phyloP scores from a whole-genome alignment of 257 asterid species.

The Fraxinus pennsylvanica region DNA sequence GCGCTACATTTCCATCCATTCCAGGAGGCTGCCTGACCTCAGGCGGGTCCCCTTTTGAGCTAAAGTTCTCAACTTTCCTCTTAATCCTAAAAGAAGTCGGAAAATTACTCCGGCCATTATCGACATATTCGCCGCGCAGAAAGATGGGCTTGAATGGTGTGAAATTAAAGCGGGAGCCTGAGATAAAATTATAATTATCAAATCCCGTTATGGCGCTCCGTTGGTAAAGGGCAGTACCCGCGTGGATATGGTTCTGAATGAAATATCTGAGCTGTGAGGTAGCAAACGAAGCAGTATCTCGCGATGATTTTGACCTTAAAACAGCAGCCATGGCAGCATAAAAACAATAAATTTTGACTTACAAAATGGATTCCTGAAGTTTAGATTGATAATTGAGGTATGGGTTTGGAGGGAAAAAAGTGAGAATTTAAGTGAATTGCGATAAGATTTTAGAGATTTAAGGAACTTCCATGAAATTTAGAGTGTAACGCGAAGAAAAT shows the following conservation, averaged over 20 bases:
- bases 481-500: neutral
- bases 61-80: constrained; percentile 37
- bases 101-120: constrained; percentile 29
- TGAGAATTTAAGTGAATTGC: constrained; percentile 2
- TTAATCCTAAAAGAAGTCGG: constrained; percentile 32
- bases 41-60: constrained; percentile 90
- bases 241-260: constrained; percentile 55
- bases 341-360: constrained; percentile 5
- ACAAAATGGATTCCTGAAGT: constrained; percentile 16
- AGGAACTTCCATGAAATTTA: neutral
- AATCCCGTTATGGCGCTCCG: constrained; percentile 45
- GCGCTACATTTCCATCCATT: constrained; percentile 64
- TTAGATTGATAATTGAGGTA: neutral
- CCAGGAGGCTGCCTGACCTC: constrained; percentile 98
- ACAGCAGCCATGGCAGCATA: constrained; percentile 72
- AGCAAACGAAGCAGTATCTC: constrained; percentile 60
- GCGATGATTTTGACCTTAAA: constrained; percentile 76
- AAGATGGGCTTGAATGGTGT: constrained; percentile 56
- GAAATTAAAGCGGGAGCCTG: constrained; percentile 47
- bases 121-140: constrained; percentile 45
- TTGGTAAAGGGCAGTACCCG: constrained; percentile 48
- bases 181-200: constrained; percentile 35
- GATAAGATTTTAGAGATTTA: constrained; percentile 20
- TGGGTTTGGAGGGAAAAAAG: neutral
- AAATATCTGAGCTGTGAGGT: constrained; percentile 73